Conservation (phyloP, 2,329 filamentous ascomycete species). For the Chrysoporthe cubensis region DNA sequence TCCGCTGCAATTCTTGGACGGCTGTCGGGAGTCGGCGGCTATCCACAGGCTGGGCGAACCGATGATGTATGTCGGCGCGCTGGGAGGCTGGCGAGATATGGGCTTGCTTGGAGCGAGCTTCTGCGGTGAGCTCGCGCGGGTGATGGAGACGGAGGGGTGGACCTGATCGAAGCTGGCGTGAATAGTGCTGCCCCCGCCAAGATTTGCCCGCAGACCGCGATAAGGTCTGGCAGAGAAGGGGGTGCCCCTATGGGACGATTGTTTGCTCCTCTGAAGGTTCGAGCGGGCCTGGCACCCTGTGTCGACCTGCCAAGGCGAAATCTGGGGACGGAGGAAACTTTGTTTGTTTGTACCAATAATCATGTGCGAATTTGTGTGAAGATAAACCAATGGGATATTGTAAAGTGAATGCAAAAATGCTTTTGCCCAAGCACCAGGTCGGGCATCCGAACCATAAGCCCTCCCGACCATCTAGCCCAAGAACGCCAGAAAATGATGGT, state of each 20-base stretch:
- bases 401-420: neutral
- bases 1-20: neutral
- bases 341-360: neutral
- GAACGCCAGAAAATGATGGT: constrained; percentile 2
- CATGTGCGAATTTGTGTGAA: neutral
- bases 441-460: neutral
- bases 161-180: no score
- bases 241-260: no score
- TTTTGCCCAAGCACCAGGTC: constrained; percentile 13
- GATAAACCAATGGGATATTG: neutral
- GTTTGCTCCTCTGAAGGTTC: no score
- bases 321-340: neutral
- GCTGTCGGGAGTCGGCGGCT: constrained; percentile 14
- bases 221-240: neutral
- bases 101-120: neutral
- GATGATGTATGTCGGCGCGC: neutral
- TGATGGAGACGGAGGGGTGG: neutral
- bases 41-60: neutral
- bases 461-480: constrained; percentile 5
- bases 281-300: no score
- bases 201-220: neutral
- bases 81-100: neutral
- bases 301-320: neutral
- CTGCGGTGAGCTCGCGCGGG: neutral
- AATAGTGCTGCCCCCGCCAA: no score